Percentiles rank a stretch among this genome's conserved stretches.
Evolutionary conservation across 371 early-diverging fungal genomes (phyloP).

Genomic region (Syncephalastrum contaminatum): DNA sequence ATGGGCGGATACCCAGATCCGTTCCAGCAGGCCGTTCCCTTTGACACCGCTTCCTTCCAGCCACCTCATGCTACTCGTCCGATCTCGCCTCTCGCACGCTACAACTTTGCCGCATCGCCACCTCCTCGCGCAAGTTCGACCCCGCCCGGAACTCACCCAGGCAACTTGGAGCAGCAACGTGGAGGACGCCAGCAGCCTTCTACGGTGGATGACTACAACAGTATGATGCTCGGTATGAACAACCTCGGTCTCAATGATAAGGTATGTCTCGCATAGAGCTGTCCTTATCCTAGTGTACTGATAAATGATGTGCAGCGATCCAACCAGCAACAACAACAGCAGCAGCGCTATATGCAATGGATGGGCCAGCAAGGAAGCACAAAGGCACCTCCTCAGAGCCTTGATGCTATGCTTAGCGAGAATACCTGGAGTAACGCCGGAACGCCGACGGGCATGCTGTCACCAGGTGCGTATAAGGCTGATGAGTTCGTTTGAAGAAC

Average conservation of each 20-base stretch:
- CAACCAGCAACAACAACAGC: conserved; percentile 14
- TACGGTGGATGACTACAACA: conserved; percentile 17
- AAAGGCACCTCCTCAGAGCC: conserved; percentile 20
- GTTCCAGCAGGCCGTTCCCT: too few relatives aligned
- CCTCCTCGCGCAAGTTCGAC: conserved; percentile 45
- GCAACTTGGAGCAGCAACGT: conserved; percentile 15
- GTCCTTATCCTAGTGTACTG: too few relatives aligned
- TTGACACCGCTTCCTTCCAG: too few relatives aligned
- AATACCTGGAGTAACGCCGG: conserved; percentile 21
- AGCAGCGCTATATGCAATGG: conserved; percentile 34
- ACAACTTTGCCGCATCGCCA: conserved; percentile 32
- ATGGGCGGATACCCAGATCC: too few relatives aligned
- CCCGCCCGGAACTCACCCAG: conserved; percentile 33
- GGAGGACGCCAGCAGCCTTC: neutral
- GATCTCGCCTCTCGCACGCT: conserved; percentile 33
- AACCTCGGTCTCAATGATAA: conserved; percentile 15
- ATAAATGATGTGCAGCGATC: neutral
- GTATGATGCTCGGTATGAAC: conserved; percentile 19
- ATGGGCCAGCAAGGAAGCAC: conserved; percentile 21
- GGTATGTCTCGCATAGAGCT: conserved; percentile 7
- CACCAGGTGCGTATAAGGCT: conserved; percentile 8
- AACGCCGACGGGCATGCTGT: conserved; percentile 17
- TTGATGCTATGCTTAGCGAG: conserved; percentile 33
- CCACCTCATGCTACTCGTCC: conserved; percentile 3
- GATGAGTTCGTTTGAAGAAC: neutral